These are phyloP conservation scores for Kuraishia hungarica DNA, from an alignment of 805 yeast genomes.

Conservation along the genomic window DNA sequence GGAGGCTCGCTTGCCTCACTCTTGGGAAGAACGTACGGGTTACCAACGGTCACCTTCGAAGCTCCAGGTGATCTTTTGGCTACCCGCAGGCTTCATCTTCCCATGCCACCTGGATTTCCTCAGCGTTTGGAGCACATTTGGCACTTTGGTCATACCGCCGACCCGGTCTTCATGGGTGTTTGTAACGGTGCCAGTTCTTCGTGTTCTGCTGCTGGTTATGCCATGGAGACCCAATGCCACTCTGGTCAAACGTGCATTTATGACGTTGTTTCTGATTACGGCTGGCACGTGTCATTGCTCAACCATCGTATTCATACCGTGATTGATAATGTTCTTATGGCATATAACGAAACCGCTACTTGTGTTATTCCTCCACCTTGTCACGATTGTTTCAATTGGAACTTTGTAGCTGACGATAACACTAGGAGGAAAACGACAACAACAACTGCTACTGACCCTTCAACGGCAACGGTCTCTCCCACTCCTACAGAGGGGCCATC, in stretches of 20 bases:
- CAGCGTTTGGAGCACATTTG: conserved; percentile 72
- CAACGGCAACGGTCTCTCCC: conserved; percentile 12
- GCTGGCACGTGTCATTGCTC: conserved; percentile 83
- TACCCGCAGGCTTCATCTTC: conserved; percentile 75
- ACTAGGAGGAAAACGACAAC: conserved; percentile 15
- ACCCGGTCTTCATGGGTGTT: conserved; percentile 93
- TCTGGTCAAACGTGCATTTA: conserved; percentile 82
- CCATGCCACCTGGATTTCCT: conserved; percentile 88
- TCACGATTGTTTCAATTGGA: conserved; percentile 87
- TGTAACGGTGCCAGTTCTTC: conserved; percentile 90
- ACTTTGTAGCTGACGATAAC: conserved; percentile 46
- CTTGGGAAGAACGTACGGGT: conserved; percentile 81
- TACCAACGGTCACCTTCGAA: conserved; percentile 85
- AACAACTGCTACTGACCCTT: conserved; percentile 13
- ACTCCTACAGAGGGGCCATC: conserved; percentile 15
- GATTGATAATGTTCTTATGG: conserved; percentile 66
- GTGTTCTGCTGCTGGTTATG: conserved; percentile 90
- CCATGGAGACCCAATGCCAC: conserved; percentile 95
- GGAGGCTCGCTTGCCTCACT: conserved; percentile 84
- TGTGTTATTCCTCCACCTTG: conserved; percentile 79
- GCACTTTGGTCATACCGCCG: conserved; percentile 97
- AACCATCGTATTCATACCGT: conserved; percentile 90
- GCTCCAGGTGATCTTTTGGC: conserved; percentile 92
- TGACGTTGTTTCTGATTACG: conserved; percentile 81
- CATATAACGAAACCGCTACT: conserved; percentile 67